Conservation (phyloP, 1,284 basidiomycete species). For the Volvariella surrecta region DNA sequence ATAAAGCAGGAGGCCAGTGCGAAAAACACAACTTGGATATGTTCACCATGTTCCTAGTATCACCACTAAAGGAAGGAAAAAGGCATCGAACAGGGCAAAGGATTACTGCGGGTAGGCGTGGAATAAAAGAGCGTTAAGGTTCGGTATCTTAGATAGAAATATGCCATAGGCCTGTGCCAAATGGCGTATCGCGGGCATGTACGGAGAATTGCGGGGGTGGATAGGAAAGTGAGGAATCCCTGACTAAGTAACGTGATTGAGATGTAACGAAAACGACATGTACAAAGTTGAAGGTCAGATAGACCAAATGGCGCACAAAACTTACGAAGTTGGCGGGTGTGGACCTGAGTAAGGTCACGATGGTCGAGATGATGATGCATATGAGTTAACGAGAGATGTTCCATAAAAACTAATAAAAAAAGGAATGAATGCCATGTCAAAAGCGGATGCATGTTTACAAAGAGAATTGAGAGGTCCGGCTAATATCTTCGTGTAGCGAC, state of each 20-base stretch:
- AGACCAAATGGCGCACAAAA: background rate
- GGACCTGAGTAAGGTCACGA: background rate
- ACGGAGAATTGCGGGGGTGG: background rate
- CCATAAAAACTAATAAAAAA: constrained; percentile 8
- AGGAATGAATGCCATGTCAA: constrained; percentile 7
- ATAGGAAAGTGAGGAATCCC: too few species aligned
- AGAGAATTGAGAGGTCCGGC: constrained; percentile 13
- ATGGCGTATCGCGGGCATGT: too few species aligned
- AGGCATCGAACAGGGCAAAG: too few species aligned
- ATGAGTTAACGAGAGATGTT: constrained; percentile 6
- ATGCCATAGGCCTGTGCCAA: too few species aligned
- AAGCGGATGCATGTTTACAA: constrained; percentile 3
- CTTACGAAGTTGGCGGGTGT: background rate
- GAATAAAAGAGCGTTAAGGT: too few species aligned
- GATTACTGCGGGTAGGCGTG: too few species aligned
- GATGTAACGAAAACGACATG: background rate
- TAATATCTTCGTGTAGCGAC: constrained; percentile 74
- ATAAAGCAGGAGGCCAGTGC: too few species aligned
- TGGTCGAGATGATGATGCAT: background rate
- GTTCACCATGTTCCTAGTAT: too few species aligned
- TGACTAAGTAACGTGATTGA: too few species aligned
- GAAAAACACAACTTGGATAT: too few species aligned
- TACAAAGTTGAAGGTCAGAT: background rate
- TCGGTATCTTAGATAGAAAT: too few species aligned
- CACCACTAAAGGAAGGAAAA: too few species aligned